These are phyloP conservation scores for Coemansia umbellata DNA, from an alignment of 192 early-diverging fungal genomes.

Conservation along the genomic window DNA sequence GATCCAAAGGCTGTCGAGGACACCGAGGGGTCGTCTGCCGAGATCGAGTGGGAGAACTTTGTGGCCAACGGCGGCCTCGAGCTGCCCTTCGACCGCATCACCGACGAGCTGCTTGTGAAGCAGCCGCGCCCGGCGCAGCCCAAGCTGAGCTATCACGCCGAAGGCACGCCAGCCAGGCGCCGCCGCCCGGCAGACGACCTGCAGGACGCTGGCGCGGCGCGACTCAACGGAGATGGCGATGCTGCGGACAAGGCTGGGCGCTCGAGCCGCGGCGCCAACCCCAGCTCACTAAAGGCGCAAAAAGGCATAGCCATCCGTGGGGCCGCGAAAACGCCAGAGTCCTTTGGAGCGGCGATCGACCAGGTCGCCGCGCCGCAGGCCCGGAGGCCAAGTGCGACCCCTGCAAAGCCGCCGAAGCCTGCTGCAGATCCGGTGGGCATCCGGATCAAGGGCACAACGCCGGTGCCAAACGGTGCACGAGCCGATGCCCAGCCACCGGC, in stretches of 20 bases:
- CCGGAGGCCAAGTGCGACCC: conserved; percentile 7
- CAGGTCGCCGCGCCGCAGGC: conserved; percentile 2
- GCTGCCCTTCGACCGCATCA: conserved; percentile 44
- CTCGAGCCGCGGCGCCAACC: background rate
- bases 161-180: background rate
- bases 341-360: background rate
- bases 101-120: conserved; percentile 39
- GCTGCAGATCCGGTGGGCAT: conserved; percentile 11
- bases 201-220: conserved; percentile 27
- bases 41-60: conserved; percentile 51
- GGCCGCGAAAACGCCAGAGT: conserved; percentile 4
- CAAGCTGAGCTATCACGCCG: background rate
- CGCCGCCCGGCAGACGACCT: background rate
- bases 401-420: background rate
- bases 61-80: conserved; percentile 49
- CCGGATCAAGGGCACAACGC: conserved; percentile 27
- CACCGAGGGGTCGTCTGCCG: conserved; percentile 19
- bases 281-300: background rate
- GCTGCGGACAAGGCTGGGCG: background rate
- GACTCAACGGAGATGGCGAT: background rate
- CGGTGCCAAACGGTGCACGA: background rate
- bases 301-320: conserved; percentile 31
- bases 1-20: conserved; percentile 10
- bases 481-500: too few species aligned
- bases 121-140: conserved; percentile 11